phyloP scores from a whole-genome alignment of 2,329 filamentous ascomycete genomes.

The Pseudocercospora fijiensis region DNA sequence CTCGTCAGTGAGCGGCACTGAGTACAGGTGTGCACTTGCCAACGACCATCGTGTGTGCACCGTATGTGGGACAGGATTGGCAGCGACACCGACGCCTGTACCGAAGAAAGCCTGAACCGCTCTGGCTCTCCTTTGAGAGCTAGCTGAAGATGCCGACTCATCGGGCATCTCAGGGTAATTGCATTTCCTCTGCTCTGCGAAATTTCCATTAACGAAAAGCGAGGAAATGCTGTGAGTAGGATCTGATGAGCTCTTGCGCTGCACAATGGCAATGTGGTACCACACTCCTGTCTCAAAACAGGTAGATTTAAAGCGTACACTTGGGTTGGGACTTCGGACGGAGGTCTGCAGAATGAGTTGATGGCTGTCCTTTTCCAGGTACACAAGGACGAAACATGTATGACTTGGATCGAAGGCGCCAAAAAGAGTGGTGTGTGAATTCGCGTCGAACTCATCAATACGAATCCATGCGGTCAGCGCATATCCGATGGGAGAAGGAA shows the following conservation, averaged over 20 bases:
- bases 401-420: slow-evolving; percentile 90
- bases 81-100: slow-evolving; percentile 83
- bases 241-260: slow-evolving; percentile 52
- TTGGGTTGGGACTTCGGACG: slow-evolving; percentile 78
- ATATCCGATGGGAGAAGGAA: slow-evolving; percentile 83
- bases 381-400: slow-evolving; percentile 89
- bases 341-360: slow-evolving; percentile 97
- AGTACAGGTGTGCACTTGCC: slow-evolving; percentile 84
- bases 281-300: slow-evolving; percentile 73
- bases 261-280: slow-evolving; percentile 92
- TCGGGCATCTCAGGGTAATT: slow-evolving; percentile 79
- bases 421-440: slow-evolving; percentile 90
- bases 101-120: slow-evolving; percentile 90
- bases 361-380: slow-evolving; percentile 87
- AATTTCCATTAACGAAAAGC: slow-evolving; percentile 89
- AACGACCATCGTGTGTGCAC: slow-evolving; percentile 83
- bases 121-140: slow-evolving; percentile 42
- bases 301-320: slow-evolving; percentile 86
- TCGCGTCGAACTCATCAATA: slow-evolving; percentile 80
- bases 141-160: slow-evolving; percentile 34
- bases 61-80: slow-evolving; percentile 68
- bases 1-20: slow-evolving; percentile 85
- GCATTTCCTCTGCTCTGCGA: slow-evolving; percentile 86
- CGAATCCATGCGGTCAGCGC: slow-evolving; percentile 87
- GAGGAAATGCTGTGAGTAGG: slow-evolving; percentile 56